Base-by-base conservation (phyloP, 2,329 filamentous ascomycete genomes). In the Trichophyton verrucosum region DNA sequence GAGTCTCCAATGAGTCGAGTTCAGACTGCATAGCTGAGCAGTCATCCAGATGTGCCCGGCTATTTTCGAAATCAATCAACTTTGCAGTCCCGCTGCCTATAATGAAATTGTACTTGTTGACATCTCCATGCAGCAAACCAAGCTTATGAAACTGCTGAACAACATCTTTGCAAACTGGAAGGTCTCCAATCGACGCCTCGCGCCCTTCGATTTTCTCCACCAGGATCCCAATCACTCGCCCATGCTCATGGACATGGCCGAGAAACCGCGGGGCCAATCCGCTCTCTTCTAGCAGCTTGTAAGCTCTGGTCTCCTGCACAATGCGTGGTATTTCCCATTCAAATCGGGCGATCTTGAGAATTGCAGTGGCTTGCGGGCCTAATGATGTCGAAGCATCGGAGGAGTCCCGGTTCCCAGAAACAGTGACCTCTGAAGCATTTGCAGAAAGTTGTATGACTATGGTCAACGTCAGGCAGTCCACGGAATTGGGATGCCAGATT, bases 101-200 rank as follows among this genome's bases (percentile, higher is more conserved):
- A 46, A 59, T 46, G 36, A 53, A 53, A 38, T 60, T 60, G 46
- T 59, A 59, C 22, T 40, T 24, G 22, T 59, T 59, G 20, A 53
- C 42, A 42, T 60, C 58, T 22, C 58, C 58, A 27, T 60, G 58
- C 22, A 60, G 24, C 27, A 60, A 30, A n/a, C 46, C 42, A 13
- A 51, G 42, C 8, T 51, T 40, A 55, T 60, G 58, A 33, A 60
- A 33, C 44, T 38, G 20, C 20, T 51, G 15, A 6, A 47, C n/a
- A n/a, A 22, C 38, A 44, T 46, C 20, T 17, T 38, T 42, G 17
- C 57, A 59, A n/a, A 46, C 15, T n/a, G 17, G 20, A 20, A 59
- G 42, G 38, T 59, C 57, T 9, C 47, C 38, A 38, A 59, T 53
- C 15, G 24, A 42, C 11, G 58, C 42, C 11, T 51, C 27, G 24